phyloP scores from a whole-genome alignment of 306 rosid species.

The Benincasa hispida region DNA sequence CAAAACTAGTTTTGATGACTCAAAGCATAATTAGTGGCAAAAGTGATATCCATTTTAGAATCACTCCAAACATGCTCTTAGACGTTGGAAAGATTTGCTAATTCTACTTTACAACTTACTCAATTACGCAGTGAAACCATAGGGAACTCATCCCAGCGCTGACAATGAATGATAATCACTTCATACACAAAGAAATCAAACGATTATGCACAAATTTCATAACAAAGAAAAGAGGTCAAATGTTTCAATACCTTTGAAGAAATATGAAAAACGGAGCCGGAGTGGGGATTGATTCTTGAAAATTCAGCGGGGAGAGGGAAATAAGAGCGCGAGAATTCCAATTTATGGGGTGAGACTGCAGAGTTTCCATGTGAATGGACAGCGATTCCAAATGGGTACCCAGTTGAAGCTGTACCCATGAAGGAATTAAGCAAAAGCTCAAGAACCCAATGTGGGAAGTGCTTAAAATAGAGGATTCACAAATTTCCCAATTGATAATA shows the following conservation, averaged over 20 bases:
- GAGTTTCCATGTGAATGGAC: slow-evolving; percentile 23
- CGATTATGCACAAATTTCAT: neutral
- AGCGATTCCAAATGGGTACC: slow-evolving; percentile 30
- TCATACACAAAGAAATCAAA: neutral
- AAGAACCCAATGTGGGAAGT: neutral
- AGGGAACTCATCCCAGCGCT: neutral
- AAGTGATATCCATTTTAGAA: too few species aligned
- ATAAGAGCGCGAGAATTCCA: slow-evolving; percentile 17
- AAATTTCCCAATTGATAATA: neutral
- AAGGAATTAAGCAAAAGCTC: neutral
- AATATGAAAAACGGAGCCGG: slow-evolving; percentile 17
- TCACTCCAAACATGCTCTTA: too few species aligned
- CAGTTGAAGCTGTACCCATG: slow-evolving; percentile 41
- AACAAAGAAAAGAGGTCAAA: neutral
- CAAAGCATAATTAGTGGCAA: too few species aligned
- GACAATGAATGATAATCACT: neutral
- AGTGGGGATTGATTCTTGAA: slow-evolving; percentile 24
- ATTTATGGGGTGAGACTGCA: slow-evolving; percentile 13
- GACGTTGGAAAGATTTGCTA: neutral
- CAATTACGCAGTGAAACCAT: neutral
- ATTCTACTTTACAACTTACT: neutral
- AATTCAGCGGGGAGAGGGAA: slow-evolving; percentile 32
- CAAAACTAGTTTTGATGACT: too few species aligned
- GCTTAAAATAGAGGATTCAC: neutral
- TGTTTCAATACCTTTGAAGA: slow-evolving; percentile 36